phyloP scores from a whole-genome alignment of 371 early-diverging fungal species.

The Nematocida minor region DNA sequence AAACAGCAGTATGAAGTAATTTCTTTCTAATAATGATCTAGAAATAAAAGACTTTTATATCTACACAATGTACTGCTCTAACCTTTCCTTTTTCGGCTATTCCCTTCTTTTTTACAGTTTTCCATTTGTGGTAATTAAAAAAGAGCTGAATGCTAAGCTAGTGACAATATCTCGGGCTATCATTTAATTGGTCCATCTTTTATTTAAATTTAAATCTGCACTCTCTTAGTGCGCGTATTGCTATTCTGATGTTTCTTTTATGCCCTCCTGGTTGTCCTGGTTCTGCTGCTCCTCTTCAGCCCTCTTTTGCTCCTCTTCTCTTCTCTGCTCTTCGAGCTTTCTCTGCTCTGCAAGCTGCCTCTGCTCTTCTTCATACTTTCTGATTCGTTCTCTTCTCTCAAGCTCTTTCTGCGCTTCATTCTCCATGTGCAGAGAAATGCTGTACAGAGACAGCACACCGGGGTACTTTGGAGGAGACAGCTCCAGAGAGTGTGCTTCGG shows the following conservation, averaged over 20 bases:
- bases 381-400: not conserved
- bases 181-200: no score
- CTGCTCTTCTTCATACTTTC: not conserved
- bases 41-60: not conserved
- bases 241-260: not conserved
- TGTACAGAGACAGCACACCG: conserved; percentile 14
- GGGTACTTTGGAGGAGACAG: not conserved
- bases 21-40: conserved; percentile 25
- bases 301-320: not conserved
- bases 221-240: no score
- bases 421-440: not conserved
- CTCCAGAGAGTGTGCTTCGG: not conserved
- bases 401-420: not conserved
- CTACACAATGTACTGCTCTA: not conserved
- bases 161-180: no score
- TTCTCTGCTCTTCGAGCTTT: not conserved
- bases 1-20: conserved; percentile 9
- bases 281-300: not conserved
- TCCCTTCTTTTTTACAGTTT: no score
- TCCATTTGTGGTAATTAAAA: no score
- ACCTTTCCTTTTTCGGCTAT: no score
- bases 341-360: not conserved
- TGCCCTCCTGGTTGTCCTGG: not conserved
- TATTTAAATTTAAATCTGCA: no score
- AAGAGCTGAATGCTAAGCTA: no score